A percentile compares a stretch with the other conserved stretches of the same genome.
These are phyloP conservation scores for Mrakia frigida DNA, from an alignment of 768 basidiomycete species.

Conservation along the genomic window DNA sequence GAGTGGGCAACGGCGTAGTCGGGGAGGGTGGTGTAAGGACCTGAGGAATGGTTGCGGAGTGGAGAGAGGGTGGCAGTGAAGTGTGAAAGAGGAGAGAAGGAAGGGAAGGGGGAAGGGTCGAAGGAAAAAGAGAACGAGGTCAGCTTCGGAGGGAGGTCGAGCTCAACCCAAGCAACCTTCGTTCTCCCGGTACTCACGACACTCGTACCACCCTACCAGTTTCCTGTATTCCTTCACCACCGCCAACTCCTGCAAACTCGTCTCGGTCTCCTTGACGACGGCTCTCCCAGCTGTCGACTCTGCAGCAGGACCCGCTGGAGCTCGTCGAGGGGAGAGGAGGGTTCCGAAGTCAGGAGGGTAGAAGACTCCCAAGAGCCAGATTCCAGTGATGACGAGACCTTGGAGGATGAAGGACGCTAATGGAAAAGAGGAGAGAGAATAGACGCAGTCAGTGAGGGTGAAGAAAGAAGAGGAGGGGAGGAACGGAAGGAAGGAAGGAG, in stretches of 20 bases:
- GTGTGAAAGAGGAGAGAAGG: background rate
- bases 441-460: background rate
- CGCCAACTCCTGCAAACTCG: conserved; percentile 60
- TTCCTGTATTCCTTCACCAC: conserved; percentile 54
- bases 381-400: background rate
- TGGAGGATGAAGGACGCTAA: background rate
- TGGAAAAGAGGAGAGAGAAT: background rate
- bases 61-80: background rate
- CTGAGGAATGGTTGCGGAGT: background rate
- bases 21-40: conserved; percentile 29
- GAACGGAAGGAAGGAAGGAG: background rate
- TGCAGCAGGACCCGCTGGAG: conserved; percentile 64
- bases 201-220: conserved; percentile 44
- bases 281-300: conserved; percentile 57
- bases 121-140: background rate
- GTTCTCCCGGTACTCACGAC: conserved; percentile 39
- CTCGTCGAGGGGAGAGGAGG: conserved; percentile 68
- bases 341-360: conserved; percentile 64
- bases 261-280: conserved; percentile 61
- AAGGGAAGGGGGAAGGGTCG: background rate
- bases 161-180: too few relatives aligned
- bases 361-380: conserved; percentile 57
- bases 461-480: background rate
- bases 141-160: background rate
- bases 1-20: conserved; percentile 55